These are phyloP conservation scores for Cyclanthera cordifolia DNA, from an alignment of 306 rosid genomes.

Conservation along the genomic window DNA sequence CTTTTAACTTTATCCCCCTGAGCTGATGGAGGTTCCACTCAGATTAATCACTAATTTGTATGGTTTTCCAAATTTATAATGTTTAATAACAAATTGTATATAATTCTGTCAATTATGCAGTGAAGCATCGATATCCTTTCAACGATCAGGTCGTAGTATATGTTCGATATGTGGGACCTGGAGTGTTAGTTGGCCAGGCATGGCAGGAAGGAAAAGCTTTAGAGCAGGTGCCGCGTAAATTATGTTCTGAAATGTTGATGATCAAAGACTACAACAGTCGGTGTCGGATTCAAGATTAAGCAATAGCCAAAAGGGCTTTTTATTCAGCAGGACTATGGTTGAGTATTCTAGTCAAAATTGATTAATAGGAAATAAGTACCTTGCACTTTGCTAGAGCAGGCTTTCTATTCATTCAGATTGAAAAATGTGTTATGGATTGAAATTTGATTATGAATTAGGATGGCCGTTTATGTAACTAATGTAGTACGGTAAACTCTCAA, in stretches of 20 bases:
- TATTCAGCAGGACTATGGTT: not conserved
- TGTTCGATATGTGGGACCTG: constrained; percentile 56
- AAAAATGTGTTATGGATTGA: too few relatives aligned
- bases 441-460: not conserved
- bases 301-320: constrained; percentile 12
- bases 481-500: too few relatives aligned
- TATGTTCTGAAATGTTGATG: constrained; percentile 62
- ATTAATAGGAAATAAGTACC: not conserved
- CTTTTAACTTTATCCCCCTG: too few relatives aligned
- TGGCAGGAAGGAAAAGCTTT: constrained; percentile 85
- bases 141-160: constrained; percentile 62
- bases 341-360: not conserved
- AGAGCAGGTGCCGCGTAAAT: constrained; percentile 62
- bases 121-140: constrained; percentile 65
- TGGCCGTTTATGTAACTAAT: not conserved
- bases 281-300: not conserved
- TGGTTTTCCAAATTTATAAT: not conserved
- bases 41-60: not conserved
- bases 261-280: constrained; percentile 43
- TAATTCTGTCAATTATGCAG: constrained; percentile 30
- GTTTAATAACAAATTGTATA: not conserved
- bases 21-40: not conserved
- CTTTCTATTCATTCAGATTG: not conserved
- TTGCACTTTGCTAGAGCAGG: not conserved
- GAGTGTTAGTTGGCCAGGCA: constrained; percentile 69